A percentile compares a stretch with the other conserved stretches of the same genome.
Evolutionary conservation across 148 eudicot species (phyloP).

Genomic region (Vaccinium myrtillus): DNA sequence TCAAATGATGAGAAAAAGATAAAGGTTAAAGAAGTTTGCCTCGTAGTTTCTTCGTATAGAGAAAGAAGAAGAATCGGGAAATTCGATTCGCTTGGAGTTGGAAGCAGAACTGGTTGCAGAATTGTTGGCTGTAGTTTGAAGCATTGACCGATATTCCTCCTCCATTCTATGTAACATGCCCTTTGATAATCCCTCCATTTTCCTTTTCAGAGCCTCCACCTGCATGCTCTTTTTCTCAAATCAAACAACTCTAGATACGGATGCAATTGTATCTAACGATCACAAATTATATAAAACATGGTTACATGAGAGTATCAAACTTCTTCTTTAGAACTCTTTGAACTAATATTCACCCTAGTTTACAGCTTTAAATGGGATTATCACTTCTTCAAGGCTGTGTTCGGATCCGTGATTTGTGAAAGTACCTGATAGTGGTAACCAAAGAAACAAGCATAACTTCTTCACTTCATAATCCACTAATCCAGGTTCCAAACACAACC

Average conservation of each 20-base stretch:
- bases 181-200: constrained; percentile 74
- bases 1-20: not conserved
- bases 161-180: constrained; percentile 72
- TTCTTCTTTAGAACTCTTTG: too few relatives aligned
- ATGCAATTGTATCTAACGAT: not conserved
- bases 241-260: not conserved
- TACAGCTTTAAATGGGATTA: not conserved
- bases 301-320: not conserved
- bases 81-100: constrained; percentile 56
- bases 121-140: constrained; percentile 40
- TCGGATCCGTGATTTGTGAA: not conserved
- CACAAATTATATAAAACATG: not conserved
- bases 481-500: not conserved
- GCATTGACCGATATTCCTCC: constrained; percentile 60
- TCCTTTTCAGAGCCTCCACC: constrained; percentile 65
- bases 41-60: constrained; percentile 38
- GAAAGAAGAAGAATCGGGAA: constrained; percentile 37
- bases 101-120: constrained; percentile 42
- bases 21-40: constrained; percentile 30
- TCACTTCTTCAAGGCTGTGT: not conserved
- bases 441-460: not conserved
- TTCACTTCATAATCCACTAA: not conserved
- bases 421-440: not conserved
- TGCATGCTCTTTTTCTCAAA: constrained; percentile 21
- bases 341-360: not conserved